Percentiles rank a stretch among this genome's conserved stretches.
Conservation (phyloP, 257 asterid genomes). For the Ocimum tenuiflorum region DNA sequence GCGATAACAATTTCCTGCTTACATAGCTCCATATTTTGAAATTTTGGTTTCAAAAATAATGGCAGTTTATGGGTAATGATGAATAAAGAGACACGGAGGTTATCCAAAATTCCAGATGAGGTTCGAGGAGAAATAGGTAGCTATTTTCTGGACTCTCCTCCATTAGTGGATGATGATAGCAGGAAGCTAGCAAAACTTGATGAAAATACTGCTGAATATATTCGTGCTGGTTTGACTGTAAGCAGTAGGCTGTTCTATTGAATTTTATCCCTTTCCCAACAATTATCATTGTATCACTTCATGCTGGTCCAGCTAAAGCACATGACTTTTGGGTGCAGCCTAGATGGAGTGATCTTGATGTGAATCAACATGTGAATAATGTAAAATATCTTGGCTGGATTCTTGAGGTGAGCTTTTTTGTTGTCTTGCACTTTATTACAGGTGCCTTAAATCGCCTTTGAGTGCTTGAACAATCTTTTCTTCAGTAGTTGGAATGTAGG, state of each 20-base stretch:
- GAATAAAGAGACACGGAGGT: conserved; percentile 88
- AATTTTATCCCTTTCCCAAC: neutral
- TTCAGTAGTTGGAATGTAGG: no score
- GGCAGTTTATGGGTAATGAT: conserved; percentile 89
- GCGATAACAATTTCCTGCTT: neutral
- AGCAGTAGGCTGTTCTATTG: conserved; percentile 26
- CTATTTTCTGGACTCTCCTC: conserved; percentile 78
- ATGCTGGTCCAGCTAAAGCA: neutral
- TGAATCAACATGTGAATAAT: conserved; percentile 92
- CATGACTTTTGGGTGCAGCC: conserved; percentile 46
- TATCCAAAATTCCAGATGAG: conserved; percentile 90
- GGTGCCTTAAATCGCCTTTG: neutral
- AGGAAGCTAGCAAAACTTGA: conserved; percentile 85
- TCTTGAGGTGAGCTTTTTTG: conserved; percentile 60
- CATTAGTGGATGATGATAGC: conserved; percentile 70
- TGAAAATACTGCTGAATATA: conserved; percentile 53
- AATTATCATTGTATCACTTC: neutral
- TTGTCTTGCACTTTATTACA: neutral
- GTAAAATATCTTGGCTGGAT: conserved; percentile 96
- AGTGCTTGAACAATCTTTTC: neutral
- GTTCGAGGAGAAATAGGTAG: conserved; percentile 76
- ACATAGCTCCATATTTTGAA: neutral
- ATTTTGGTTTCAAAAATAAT: neutral
- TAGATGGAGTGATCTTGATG: conserved; percentile 87
- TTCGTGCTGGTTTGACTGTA: conserved; percentile 80